These are phyloP conservation scores for Maudiozyma serrabonitensis DNA, from an alignment of 805 yeast genomes.

Conservation along the genomic window DNA sequence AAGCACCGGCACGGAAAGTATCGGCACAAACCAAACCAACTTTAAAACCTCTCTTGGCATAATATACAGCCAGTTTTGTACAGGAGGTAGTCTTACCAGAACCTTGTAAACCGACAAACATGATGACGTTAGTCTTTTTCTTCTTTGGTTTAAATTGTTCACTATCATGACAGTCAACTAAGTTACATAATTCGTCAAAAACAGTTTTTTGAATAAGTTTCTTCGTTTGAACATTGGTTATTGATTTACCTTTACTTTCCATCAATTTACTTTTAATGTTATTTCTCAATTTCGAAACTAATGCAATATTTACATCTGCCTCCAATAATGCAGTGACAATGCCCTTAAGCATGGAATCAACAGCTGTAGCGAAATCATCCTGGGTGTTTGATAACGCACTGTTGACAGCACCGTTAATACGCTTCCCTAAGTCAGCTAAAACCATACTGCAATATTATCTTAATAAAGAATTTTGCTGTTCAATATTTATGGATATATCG, in stretches of 20 bases:
- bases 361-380: constrained; percentile 47
- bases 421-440: constrained; percentile 67
- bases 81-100: constrained; percentile 98
- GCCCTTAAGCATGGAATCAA: constrained; percentile 71
- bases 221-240: constrained; percentile 49
- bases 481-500: too few relatives aligned
- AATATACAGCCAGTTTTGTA: constrained; percentile 91
- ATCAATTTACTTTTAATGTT: constrained; percentile 54
- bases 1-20: constrained; percentile 99
- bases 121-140: constrained; percentile 67
- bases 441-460: constrained; percentile 39
- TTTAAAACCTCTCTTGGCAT: constrained; percentile 85
- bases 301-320: constrained; percentile 83
- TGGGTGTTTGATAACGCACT: constrained; percentile 48
- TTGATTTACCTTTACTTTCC: constrained; percentile 18
- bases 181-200: constrained; percentile 79
- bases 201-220: constrained; percentile 82
- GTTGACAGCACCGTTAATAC: constrained; percentile 65
- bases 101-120: constrained; percentile 98
- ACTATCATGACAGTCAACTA: constrained; percentile 57
- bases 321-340: constrained; percentile 84
- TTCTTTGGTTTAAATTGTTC: constrained; percentile 75
- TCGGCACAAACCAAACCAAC: constrained; percentile 98
- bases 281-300: constrained; percentile 70
- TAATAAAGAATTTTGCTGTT: too few relatives aligned